Percentiles rank a stretch among this genome's conserved stretches.
Conservation (phyloP, 129 eudicot genomes). For the Deinandra increscens region DNA sequence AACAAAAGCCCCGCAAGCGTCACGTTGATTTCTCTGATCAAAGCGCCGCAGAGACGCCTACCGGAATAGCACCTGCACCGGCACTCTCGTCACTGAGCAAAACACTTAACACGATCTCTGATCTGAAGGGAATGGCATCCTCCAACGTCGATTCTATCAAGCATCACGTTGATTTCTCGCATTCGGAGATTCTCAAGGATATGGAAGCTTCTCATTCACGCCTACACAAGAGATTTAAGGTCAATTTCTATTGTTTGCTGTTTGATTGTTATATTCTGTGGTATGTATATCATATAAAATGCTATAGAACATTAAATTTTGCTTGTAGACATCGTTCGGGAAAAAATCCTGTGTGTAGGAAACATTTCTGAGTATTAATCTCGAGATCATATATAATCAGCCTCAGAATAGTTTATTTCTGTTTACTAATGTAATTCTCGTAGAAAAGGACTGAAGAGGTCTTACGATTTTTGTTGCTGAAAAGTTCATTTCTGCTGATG, state of each 20-base stretch:
- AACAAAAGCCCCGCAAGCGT: too few species aligned
- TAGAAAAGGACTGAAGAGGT: neutral
- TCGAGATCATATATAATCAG: constrained; percentile 10
- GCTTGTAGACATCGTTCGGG: neutral
- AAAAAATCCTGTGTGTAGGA: neutral
- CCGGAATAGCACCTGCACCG: constrained; percentile 32
- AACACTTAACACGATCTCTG: constrained; percentile 49
- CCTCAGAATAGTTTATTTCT: constrained; percentile 15
- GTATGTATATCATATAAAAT: too few species aligned
- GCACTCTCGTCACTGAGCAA: constrained; percentile 37
- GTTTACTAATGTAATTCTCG: neutral
- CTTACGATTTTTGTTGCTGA: neutral
- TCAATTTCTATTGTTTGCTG: too few species aligned
- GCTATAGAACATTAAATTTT: neutral
- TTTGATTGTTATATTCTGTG: too few species aligned
- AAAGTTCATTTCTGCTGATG: too few species aligned
- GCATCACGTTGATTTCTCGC: constrained; percentile 70
- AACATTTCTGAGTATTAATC: neutral
- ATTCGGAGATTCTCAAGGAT: constrained; percentile 72
- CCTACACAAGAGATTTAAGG: too few species aligned
- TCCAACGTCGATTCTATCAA: constrained; percentile 63
- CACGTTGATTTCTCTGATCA: too few species aligned
- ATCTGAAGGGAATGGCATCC: constrained; percentile 60
- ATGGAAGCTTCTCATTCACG: too few species aligned
- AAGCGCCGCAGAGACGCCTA: constrained; percentile 12